Conservation (phyloP, 352 stramenopile species). For the Peronospora destructor region DNA sequence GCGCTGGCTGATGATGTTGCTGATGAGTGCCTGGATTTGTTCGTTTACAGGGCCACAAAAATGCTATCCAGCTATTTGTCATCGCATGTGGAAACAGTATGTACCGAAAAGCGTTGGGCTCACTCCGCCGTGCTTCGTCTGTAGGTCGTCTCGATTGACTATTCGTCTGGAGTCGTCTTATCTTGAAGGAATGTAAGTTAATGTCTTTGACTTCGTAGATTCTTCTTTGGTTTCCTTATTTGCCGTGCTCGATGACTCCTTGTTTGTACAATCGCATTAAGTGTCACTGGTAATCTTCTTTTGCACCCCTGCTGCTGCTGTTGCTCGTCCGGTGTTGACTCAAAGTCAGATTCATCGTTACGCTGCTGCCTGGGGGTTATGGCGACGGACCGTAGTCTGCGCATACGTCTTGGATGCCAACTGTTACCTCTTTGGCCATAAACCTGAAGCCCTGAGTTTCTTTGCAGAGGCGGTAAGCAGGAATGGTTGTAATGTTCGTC, state of each 20-base stretch:
- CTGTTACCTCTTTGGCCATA: not conserved
- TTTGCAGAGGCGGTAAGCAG: not conserved
- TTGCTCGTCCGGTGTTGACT: too few relatives aligned
- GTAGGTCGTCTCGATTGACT: conserved; percentile 1
- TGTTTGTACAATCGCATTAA: not conserved
- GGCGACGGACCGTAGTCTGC: not conserved
- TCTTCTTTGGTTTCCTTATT: too few relatives aligned
- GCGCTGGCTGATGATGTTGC: not conserved
- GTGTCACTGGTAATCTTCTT: not conserved
- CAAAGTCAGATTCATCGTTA: not conserved
- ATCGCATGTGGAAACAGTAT: not conserved
- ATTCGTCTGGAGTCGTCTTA: not conserved
- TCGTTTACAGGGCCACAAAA: conserved; percentile 3
- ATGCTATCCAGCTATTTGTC: conserved; percentile 13
- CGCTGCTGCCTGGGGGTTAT: not conserved
- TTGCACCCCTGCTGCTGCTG: not conserved
- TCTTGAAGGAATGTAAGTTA: not conserved
- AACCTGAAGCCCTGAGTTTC: not conserved
- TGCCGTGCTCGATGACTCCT: not conserved
- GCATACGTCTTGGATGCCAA: not conserved
- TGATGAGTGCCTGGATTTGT: not conserved
- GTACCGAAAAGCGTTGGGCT: not conserved
- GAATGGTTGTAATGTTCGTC: not conserved
- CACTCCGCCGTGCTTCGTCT: conserved; percentile 3
- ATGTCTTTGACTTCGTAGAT: not conserved